Base-by-base conservation (phyloP, 2,329 filamentous ascomycete genomes). In the Albifimbria verrucaria region DNA sequence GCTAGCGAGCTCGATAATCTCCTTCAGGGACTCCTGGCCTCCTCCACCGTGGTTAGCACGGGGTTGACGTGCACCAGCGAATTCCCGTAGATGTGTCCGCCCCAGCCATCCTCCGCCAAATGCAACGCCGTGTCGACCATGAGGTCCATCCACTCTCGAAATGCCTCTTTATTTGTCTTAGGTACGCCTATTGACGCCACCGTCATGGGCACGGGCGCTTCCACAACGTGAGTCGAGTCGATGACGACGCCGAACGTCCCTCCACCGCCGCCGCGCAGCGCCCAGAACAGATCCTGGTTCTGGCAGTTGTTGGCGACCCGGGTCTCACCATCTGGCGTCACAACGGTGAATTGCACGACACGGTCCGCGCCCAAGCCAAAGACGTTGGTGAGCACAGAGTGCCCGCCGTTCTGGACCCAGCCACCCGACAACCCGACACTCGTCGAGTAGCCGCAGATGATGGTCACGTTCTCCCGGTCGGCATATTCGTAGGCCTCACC, bases 201-300 rank as follows among this genome's bases (percentile, higher is more conserved):
- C 3, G 66, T 67, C 52, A 72, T 59, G 17, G 68, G 72, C 26
- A 32, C 26, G 26, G 26, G 9, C 15, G 7, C 26, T 15, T 32
- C 26, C 7, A 32, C 26, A 15, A 32, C 15, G 15, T 32, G 26
- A 9, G 26, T 32, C 26, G 26, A 32, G 26, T 32, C 26, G 15
- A 32, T 62, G 25, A 75, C 73, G 11, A 77, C 68, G 3, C 73
- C 74, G 55, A 69, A 77, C 2, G 73, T 75, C 42, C 67, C 72
- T 3, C 65, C 65, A 20, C 76, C 75, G 2, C 72, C 77, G 4
- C 77, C 78, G 22, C 73, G 65, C 21, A 80, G 63, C 4, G 78
- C 77, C 72, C 77, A 79, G 67, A 76, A 80, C 1, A 81, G 65
- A 24, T 81, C 78, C 1, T 65, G 50, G 56, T 80, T 69, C n/a